These are phyloP conservation scores for Metschnikowia hibisci DNA, from an alignment of 805 yeast genomes.

Conservation along the genomic window DNA sequence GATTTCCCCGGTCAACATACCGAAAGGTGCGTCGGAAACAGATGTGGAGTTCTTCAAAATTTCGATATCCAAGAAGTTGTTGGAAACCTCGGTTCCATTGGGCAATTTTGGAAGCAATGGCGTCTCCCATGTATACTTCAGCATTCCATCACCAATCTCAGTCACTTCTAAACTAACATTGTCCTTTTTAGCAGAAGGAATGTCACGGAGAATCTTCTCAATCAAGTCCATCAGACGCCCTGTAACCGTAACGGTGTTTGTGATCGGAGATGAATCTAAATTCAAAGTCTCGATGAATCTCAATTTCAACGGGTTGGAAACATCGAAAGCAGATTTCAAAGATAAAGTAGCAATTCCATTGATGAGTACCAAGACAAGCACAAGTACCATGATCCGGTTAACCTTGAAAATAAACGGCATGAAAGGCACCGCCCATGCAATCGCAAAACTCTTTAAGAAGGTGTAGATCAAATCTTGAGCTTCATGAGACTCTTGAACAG, in stretches of 20 bases:
- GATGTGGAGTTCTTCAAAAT: constrained; percentile 48
- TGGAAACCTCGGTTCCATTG: constrained; percentile 29
- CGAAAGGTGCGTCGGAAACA: constrained; percentile 47
- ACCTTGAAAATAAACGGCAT: constrained; percentile 69
- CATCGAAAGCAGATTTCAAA: constrained; percentile 56
- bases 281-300: constrained; percentile 64
- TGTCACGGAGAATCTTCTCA: constrained; percentile 45
- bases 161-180: constrained; percentile 32
- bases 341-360: constrained; percentile 36
- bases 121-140: constrained; percentile 51
- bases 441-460: constrained; percentile 26
- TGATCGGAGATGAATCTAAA: constrained; percentile 27
- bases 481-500: constrained; percentile 59
- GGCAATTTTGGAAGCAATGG: constrained; percentile 40
- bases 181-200: constrained; percentile 57
- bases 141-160: constrained; percentile 42
- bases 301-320: constrained; percentile 62
- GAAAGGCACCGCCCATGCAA: constrained; percentile 43
- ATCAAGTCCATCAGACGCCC: constrained; percentile 51
- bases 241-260: constrained; percentile 41
- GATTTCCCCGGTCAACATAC: constrained; percentile 63
- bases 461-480: constrained; percentile 37
- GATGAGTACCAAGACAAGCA: constrained; percentile 31
- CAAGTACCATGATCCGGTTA: constrained; percentile 46
- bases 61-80: constrained; percentile 47